A percentile compares a stretch with the other conserved stretches of the same genome.
Conservation (phyloP, 805 yeast species). For the Barnettozyma salicaria region DNA sequence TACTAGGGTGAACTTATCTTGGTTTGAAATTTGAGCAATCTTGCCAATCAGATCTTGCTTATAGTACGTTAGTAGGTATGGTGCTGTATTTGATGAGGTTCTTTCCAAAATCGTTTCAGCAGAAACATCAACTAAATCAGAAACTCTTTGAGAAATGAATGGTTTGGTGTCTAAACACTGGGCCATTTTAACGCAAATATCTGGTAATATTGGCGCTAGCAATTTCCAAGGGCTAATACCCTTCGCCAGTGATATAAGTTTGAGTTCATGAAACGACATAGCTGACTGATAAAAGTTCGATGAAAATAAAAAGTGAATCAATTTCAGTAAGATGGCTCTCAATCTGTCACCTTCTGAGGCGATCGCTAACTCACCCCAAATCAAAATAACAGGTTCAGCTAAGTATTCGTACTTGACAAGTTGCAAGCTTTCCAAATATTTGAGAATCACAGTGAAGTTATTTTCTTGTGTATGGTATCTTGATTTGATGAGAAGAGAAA, state of each 20-base stretch:
- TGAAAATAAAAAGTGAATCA: conserved; percentile 63
- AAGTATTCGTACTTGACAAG: conserved; percentile 34
- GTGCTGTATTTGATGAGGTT: conserved; percentile 70
- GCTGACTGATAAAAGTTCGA: conserved; percentile 59
- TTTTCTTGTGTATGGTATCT: conserved; percentile 36
- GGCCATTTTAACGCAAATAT: conserved; percentile 58
- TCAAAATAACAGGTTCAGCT: conserved; percentile 52
- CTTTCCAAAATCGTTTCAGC: conserved; percentile 55
- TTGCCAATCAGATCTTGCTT: conserved; percentile 55
- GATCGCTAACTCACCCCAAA: conserved; percentile 61
- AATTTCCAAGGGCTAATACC: conserved; percentile 70
- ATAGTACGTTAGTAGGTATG: conserved; percentile 63
- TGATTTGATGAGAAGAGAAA: conserved; percentile 45
- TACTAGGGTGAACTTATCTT: conserved; percentile 42
- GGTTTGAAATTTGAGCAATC: conserved; percentile 49
- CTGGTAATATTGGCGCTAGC: conserved; percentile 72
- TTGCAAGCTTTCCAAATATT: conserved; percentile 36
- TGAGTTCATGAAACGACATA: conserved; percentile 60
- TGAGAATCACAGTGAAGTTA: conserved; percentile 41
- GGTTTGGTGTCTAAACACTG: conserved; percentile 45
- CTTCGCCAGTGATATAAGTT: conserved; percentile 50
- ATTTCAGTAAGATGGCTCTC: conserved; percentile 56
- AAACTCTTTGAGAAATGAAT: conserved; percentile 49
- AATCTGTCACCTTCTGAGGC: conserved; percentile 62
- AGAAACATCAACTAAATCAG: conserved; percentile 61